A percentile compares a stretch with the other conserved stretches of the same genome.
These are phyloP conservation scores for Daldinia decipiens DNA, from an alignment of 495 filamentous ascomycete genomes.

Conservation along the genomic window DNA sequence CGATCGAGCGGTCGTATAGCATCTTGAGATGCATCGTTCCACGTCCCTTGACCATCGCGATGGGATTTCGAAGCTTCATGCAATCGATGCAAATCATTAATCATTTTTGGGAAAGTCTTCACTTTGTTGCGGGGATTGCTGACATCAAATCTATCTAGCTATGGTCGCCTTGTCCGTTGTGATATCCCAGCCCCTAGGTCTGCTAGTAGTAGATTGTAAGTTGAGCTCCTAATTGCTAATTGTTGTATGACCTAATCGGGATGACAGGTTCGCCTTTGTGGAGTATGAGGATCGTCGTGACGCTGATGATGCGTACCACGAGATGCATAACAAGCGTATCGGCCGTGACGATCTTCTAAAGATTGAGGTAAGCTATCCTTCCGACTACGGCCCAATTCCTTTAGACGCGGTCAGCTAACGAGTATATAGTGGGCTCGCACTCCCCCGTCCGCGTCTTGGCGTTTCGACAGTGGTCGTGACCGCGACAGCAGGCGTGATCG, in stretches of 20 bases:
- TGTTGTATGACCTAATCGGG: slow-evolving; percentile 35
- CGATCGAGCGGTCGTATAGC: slow-evolving; percentile 69
- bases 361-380: slow-evolving; percentile 80
- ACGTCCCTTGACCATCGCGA: slow-evolving; percentile 49
- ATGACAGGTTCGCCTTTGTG: slow-evolving; percentile 91
- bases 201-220: slow-evolving; percentile 92
- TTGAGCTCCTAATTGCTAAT: slow-evolving; percentile 42
- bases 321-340: slow-evolving; percentile 99
- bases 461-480: slow-evolving; percentile 90
- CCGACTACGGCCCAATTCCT: not conserved
- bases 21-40: slow-evolving; percentile 47
- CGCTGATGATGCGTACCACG: slow-evolving; percentile 98
- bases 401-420: slow-evolving; percentile 32
- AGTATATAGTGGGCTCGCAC: slow-evolving; percentile 90
- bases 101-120: slow-evolving; percentile 44
- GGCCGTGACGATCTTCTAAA: slow-evolving; percentile 96
- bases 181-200: slow-evolving; percentile 97
- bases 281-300: slow-evolving; percentile 99
- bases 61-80: slow-evolving; percentile 45
- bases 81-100: slow-evolving; percentile 40
- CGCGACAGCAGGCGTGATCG: slow-evolving; percentile 70
- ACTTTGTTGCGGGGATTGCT: slow-evolving; percentile 50
- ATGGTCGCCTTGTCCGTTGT: slow-evolving; percentile 97
- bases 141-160: slow-evolving; percentile 68
- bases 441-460: slow-evolving; percentile 97